Evolutionary conservation across 768 basidiomycete genomes (phyloP).

Genomic region (Auricularia auricula-judae): DNA sequence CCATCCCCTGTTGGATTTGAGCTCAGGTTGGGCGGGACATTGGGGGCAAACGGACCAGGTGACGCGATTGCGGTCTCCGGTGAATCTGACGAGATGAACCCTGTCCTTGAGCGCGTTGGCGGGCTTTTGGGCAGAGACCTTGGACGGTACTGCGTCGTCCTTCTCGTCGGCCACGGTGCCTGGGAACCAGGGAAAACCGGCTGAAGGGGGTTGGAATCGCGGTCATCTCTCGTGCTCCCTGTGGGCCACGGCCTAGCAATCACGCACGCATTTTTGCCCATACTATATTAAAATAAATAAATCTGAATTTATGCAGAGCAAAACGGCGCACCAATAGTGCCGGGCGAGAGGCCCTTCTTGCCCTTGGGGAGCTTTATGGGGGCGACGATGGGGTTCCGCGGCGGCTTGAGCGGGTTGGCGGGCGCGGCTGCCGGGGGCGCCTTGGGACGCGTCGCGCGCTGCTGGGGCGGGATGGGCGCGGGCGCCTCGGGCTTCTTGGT

Average conservation of each 20-base stretch:
- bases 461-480: not conserved
- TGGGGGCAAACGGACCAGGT: not conserved
- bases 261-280: conserved; percentile 1
- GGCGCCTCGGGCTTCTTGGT: not conserved
- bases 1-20: not conserved
- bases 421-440: not conserved
- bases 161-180: not conserved
- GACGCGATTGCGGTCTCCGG: not conserved
- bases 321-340: not conserved
- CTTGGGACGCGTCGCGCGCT: not conserved
- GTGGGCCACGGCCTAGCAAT: not conserved
- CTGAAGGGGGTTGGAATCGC: not conserved
- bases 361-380: not conserved
- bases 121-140: not conserved
- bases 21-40: not conserved
- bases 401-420: not conserved
- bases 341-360: not conserved
- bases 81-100: not conserved
- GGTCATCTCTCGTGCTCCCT: not conserved
- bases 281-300: not conserved
- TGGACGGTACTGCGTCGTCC: not conserved
- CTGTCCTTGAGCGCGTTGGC: not conserved
- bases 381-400: not conserved
- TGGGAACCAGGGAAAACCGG: not conserved
- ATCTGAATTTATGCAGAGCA: not conserved